These are phyloP conservation scores for Paracorniculantispora psalliotae DNA, from an alignment of 2,329 filamentous ascomycete genomes.

Conservation along the genomic window DNA sequence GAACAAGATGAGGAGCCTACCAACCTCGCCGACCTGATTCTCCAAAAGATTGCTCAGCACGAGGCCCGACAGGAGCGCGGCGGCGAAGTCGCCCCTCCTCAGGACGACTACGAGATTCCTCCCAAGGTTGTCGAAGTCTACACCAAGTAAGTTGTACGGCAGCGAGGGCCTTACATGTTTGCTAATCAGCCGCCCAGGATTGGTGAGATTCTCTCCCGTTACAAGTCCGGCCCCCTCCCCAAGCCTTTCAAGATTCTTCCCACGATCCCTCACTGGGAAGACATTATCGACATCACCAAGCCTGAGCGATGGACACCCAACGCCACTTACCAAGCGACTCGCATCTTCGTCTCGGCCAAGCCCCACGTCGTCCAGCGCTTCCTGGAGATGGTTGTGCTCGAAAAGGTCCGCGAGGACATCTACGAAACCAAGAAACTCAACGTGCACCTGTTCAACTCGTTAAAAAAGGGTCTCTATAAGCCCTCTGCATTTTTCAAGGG, in stretches of 20 bases:
- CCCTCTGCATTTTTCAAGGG: slow-evolving; percentile 96
- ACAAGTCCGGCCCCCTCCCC: slow-evolving; percentile 92
- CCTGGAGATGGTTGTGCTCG: slow-evolving; percentile 79
- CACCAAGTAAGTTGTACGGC: slow-evolving; percentile 58
- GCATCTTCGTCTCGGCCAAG: slow-evolving; percentile 84
- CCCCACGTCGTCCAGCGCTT: slow-evolving; percentile 78
- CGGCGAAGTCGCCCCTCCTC: slow-evolving; percentile 40
- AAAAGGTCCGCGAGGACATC: slow-evolving; percentile 89
- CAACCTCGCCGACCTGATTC: slow-evolving; percentile 87
- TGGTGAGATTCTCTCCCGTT: slow-evolving; percentile 81
- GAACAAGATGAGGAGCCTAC: slow-evolving; percentile 52
- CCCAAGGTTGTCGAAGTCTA: slow-evolving; percentile 93
- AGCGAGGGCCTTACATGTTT: slow-evolving; percentile 15
- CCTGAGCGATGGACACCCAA: slow-evolving; percentile 73
- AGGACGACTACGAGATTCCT: slow-evolving; percentile 79
- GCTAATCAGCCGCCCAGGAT: slow-evolving; percentile 46
- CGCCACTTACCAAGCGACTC: slow-evolving; percentile 78
- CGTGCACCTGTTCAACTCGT: slow-evolving; percentile 84
- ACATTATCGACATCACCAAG: slow-evolving; percentile 76
- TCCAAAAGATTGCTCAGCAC: slow-evolving; percentile 89
- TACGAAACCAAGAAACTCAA: slow-evolving; percentile 92
- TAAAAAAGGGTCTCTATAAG: slow-evolving; percentile 92
- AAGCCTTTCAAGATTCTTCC: slow-evolving; percentile 98
- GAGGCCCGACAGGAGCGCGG: slow-evolving; percentile 60
- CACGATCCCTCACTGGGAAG: slow-evolving; percentile 85